Evolutionary conservation across 805 yeast species (phyloP), one percentile per base, ranked within the genome.

Genomic region (Saccharomycopsis javanensis): DNA sequence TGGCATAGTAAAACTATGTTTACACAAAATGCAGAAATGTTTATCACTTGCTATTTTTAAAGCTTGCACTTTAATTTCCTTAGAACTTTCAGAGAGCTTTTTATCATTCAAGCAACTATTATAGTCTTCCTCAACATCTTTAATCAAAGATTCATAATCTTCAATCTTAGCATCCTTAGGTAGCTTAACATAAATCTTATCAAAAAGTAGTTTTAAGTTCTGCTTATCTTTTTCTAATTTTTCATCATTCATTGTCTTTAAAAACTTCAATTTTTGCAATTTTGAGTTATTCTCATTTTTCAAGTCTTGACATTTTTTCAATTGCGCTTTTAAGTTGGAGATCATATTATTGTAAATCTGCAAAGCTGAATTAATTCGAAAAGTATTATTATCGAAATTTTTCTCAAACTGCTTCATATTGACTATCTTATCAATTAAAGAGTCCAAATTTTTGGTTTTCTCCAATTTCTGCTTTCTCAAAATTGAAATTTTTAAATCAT

Each of bases 11-110:
- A 90, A 86, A 11, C 77, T 73, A 54, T 96, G 75, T 18, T 79
- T 79, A 68, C 98, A 92, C 50, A 91, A 71, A 48, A 83, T 71
- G 68, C 97, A 92, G 52, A 79, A 74, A 10, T 82, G 76, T 7
- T 78, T 75, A 3, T 67, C 64, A 28, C 79, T 70, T 0, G 96
- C 94, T 45, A 78, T 68, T 31, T 80, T 78, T 10, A 86, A 69
- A 0, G 97, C 97, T 50, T 79, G 80, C 23, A 75, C 69, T 64
- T 87, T 89, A 69, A 85, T 90, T 46, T 80, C 80, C 27, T 80
- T 72, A 0, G 91, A 83, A 1, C 89, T 86, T 50, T 81, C 82
- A 31, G 78, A 79, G 62, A 87, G 81, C 65, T 88, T 88, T 33
- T 80, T 66, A 56, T 85, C 83, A 61, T 85, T 86, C 15, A 81